These are phyloP conservation scores for Cyanidiococcus yangmingshanensis DNA, from an alignment of 23 red algal species.

Conservation along the genomic window DNA sequence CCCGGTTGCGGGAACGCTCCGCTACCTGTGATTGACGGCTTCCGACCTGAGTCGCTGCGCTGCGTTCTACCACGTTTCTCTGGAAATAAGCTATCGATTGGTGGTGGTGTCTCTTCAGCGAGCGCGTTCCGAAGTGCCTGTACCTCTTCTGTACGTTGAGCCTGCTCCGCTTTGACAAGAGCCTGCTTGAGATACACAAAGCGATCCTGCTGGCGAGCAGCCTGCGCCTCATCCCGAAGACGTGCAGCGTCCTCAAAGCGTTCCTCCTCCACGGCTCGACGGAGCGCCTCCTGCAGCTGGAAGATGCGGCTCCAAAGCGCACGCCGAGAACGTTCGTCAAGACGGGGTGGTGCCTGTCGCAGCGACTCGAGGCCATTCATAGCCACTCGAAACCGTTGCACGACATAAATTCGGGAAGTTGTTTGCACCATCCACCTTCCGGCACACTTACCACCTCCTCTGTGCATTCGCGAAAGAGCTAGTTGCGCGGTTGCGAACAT, in stretches of 20 bases:
- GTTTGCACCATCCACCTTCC: no score
- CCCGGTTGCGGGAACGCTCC: not conserved
- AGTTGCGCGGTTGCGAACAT: no score
- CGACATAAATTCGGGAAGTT: no score
- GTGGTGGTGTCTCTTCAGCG: not conserved
- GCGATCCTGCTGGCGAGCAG: not conserved
- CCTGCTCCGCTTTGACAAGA: not conserved
- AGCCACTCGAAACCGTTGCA: not conserved
- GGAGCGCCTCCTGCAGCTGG: not conserved
- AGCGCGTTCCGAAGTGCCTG: not conserved
- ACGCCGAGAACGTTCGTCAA: not conserved
- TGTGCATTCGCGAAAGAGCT: no score
- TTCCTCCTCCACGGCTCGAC: not conserved
- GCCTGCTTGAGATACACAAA: constrained; percentile 14
- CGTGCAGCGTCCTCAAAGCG: constrained; percentile 2
- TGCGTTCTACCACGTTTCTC: not conserved
- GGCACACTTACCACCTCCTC: no score
- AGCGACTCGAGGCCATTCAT: not conserved
- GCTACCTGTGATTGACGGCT: not conserved
- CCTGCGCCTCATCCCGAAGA: not conserved
- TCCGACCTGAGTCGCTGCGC: not conserved
- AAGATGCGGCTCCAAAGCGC: not conserved
- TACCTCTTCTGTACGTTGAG: not conserved
- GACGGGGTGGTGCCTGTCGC: not conserved
- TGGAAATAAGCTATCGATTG: not conserved